Evolutionary conservation across 768 basidiomycete species (phyloP), one percentile per base, ranked within the genome.

Genomic region (Pleurotus tuoliensis): DNA sequence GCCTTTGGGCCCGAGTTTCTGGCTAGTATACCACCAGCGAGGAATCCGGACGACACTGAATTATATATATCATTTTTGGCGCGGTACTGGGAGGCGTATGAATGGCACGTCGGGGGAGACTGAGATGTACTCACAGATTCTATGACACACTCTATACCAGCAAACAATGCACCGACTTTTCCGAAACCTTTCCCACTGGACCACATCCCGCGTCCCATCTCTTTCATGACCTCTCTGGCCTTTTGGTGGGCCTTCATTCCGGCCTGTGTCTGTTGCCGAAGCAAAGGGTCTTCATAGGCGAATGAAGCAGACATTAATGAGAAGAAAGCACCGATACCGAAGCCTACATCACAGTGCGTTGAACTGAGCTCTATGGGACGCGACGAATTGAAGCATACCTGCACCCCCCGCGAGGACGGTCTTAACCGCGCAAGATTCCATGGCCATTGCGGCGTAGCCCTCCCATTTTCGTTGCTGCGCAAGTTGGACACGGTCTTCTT

Each of bases 21-120:
- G 8, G 94, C 95, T 3, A 98, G 82, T 16, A 97, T 76, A 38
- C 89, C 94, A 25, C 96, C 96, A 3, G 94, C 83, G 3, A 94
- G 68, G 68, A 96, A 93, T 1, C 96, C 96, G 5, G 91, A 88
- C 11, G 86, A 82, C 15, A 93, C 82, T 8, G 93, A 89, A 68
- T 98, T 98, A 56, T 85, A 87, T 63, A 98, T 91, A 69, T 98
- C 96, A 66, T 97, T 95, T 73, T 87, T 94, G 7, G 93, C 95
- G 45, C 96, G 93, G 72, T 97, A 98, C 95, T 97, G 59, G 15
- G 30, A 20, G 56, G 25, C 43, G 38, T 45, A n/a, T 45, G 30
- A 5, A 37, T 3, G n/a, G 30, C 11, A 51, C 9, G 12, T 11
- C 12, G 41, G 43, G 22, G 54, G 37, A 54, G 11, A 45, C 25